Base-by-base conservation (phyloP, 2,329 filamentous ascomycete genomes). In the Colletotrichum destructivum region DNA sequence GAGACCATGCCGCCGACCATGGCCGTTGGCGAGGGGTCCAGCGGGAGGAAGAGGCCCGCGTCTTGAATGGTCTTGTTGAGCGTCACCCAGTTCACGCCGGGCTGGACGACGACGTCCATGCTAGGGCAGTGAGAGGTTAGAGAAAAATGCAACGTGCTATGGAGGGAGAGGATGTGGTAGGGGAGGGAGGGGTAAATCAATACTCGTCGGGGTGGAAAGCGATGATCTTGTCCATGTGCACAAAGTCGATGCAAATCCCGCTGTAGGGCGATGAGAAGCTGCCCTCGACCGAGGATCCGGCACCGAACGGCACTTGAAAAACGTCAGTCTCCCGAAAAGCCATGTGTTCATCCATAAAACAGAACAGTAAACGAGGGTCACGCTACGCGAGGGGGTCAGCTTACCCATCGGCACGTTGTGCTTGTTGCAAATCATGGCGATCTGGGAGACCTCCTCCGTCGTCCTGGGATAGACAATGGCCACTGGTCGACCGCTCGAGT, bases 41-140 rank as follows among this genome's bases (percentile, higher is more conserved):
- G 87, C 0, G 92, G 92, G 64, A 93, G 88, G 79, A 93, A 94
- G 0, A 94, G 84, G 0, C 90, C 90, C 0, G 85, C 87, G 38
- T 87, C 78, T 68, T 89, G 88, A 73, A 94, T 90, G 69, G 89
- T 81, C 55, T 90, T 86, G 74, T 94, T 94, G 46, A 94, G 81
- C 15, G 87, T 85, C 81, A 91, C 89, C 91, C 91, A 94, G 63
- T 89, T 88, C 4, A 94, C 87, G 0, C 89, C 89, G 0, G 92
- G 90, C 75, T 94, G 91, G 0, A 94, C 91, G 0, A 92, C 89
- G 4, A 94, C 87, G 74, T 94, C 92, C 89, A 94, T 89, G 42
- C 69, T 71, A 13, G 3, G 15, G 5, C 8, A 35, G 2, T 0
- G 1, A 1, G 15, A 2, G 0, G 51, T 68, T 18, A 60, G 18